Evolutionary conservation across 176 grass and related monocot genomes (phyloP), one percentile per base, ranked within the genome.

Genomic region (Avena insularis): DNA sequence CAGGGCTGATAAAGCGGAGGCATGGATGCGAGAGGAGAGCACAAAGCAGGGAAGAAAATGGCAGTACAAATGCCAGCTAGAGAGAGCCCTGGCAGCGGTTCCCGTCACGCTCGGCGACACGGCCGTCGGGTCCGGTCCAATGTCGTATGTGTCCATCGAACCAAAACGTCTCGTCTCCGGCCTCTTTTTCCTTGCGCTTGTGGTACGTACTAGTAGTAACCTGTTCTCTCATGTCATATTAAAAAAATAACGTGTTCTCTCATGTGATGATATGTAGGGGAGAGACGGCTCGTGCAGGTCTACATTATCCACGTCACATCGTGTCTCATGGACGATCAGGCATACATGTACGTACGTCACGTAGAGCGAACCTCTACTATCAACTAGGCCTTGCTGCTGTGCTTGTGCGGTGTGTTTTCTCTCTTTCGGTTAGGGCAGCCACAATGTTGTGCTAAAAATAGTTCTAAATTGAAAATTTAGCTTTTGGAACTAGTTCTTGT

Each of bases 221-320:
- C 6, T 1, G 40, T 43, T 6, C 40, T 43, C 40, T 43, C 40
- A 8, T 1, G 40, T 43, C 40, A 43, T 43, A 43, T 43, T 40
- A 43, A 1, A 43, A 43, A 43, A 7, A 33, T 61, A 5, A 38
- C 59, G 50, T 65, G n/a, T 48, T 66, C 25, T 45, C 14, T 59
- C 55, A 62, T 36, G 65, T 61, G 67, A 85, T 54, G 67, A 53
- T 49, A 14, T 19, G 3, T 21, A 71, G 38, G 69, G 3, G 68
- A 81, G 77, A 25, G 79, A 82, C 71, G 83, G 29, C 72, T 83
- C 79, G 51, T 19, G 36, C 49, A 48, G 76, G 63, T 38, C 58
- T 51, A 19, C 40, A 10, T 56, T 62, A 69, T 90, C 83, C 70
- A 11, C 4, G 61, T 83, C 88, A 54, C 72, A 45, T 82, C 79